Base-by-base conservation (phyloP, 495 filamentous ascomycete species). In the Neurospora sublineolata region DNA sequence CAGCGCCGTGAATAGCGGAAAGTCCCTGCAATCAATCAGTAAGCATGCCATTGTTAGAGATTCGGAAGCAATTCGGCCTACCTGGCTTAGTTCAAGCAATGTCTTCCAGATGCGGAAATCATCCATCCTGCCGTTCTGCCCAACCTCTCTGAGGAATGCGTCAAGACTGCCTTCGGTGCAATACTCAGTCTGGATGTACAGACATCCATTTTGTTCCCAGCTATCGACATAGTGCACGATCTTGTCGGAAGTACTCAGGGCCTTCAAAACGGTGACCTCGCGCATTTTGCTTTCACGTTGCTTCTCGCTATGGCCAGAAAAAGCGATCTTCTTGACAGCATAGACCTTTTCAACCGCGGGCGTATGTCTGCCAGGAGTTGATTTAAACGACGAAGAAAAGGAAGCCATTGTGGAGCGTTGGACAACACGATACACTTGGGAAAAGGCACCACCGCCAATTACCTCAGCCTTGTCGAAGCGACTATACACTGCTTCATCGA, bases 71-170 rank as follows among this genome's bases (percentile, higher is more conserved):
- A n/a, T 7, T 11, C n/a, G 72, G 44, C 88, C 80, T 86, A 94
- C 93, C 84, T 90, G 82, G 74, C 89, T 85, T 42, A 95, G 74
- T 77, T 99, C 95, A 10, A 96, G 85, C 73, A 97, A 82, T 52
- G 98, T 93, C 81, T 99, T 99, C 95, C 95, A 99, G 76, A 98
- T 96, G 36, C 95, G 86, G 79, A 98, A 99, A 78, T 98, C 95
- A 83, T 99, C 95, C 70, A 99, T 80, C 75, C 94, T 88, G 67
- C 92, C 93, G 77, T 91, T 92, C 68, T 89, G 83, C 7, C 95
- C 95, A 72, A 92, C 89, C 69, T 90, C 85, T 11, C 86, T 83
- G 12, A 98, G 86, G 78, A 97, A 97, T 1, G 88, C 81, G 78
- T 95, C 91, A 67, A 99, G 81, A 72, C 92, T 96, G 10, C 95